A percentile compares a stretch with the other conserved stretches of the same genome.
Conservation (phyloP, 1,284 basidiomycete genomes). For the Microbotryum saponariae region DNA sequence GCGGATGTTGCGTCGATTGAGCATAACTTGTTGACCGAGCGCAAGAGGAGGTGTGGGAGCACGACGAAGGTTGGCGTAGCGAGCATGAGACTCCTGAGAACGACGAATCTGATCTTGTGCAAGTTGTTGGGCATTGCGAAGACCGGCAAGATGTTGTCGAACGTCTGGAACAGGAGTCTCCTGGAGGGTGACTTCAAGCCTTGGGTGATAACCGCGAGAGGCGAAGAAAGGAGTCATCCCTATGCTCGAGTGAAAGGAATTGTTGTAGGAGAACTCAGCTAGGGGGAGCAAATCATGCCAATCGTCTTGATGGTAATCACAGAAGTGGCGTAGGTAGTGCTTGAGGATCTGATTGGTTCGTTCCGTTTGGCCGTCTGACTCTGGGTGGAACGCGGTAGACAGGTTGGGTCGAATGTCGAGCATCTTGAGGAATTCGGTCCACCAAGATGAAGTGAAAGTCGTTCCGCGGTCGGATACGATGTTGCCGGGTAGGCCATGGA, state of each 20-base stretch:
- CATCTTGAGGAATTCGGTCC: too few species aligned
- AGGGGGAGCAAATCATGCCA: constrained; percentile 33
- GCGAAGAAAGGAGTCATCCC: constrained; percentile 27
- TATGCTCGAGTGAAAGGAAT: constrained; percentile 26
- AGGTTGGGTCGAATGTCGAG: constrained; percentile 28
- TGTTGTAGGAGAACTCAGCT: constrained; percentile 37
- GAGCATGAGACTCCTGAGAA: too few species aligned
- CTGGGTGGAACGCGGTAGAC: constrained; percentile 37
- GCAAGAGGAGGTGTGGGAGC: too few species aligned
- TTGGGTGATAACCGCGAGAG: background rate
- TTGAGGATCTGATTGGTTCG: constrained; percentile 45
- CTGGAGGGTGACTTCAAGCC: background rate
- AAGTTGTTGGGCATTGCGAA: too few species aligned
- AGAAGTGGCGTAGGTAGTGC: constrained; percentile 36
- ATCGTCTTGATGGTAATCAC: constrained; percentile 21
- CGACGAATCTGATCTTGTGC: too few species aligned
- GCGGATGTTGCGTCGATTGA: constrained; percentile 7
- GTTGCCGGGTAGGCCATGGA: too few species aligned
- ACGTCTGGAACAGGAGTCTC: too few species aligned
- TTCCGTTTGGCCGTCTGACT: constrained; percentile 12
- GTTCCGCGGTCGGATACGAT: too few species aligned
- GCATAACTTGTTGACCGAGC: constrained; percentile 28
- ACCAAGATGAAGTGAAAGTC: too few species aligned
- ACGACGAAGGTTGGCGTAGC: too few species aligned
- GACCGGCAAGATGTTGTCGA: too few species aligned